Evolutionary conservation across 768 basidiomycete species (phyloP), one percentile per base, ranked within the genome.

Genomic region (Tubosaeta brunneosetosa): DNA sequence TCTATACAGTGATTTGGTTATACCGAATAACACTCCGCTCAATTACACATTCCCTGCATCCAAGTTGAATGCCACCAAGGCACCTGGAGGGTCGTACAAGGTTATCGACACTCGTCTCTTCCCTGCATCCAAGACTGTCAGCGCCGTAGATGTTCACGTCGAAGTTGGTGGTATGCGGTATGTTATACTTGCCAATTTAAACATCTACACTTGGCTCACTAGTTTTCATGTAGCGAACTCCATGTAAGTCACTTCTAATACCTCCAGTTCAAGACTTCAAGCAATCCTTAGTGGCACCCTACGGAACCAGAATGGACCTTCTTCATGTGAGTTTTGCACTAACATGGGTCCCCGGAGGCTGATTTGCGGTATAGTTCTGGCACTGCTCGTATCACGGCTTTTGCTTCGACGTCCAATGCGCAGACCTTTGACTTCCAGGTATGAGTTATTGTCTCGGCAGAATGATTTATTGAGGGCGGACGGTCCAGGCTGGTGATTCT

Each of bases 81-180:
- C 75, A 42, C 71, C 71, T 13, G 84, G 84, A 34, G 85, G 85
- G 8, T 70, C 76, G 3, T 74, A 81, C 55, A 85, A 85, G 64
- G 73, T 84, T 14, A 75, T 82, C 10, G 85, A 87, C 61, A 75
- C 77, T 0, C 66, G 66, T 25, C 74, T 75, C 3, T 86, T 87
- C 68, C 68, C 69, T 17, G 77, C 77, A 7, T 62, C 84, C 2
- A 69, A 75, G 33, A 81, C 77, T 1, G 76, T 85, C 34, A 75
- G 78, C 16, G 78, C 75, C 4, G 84, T 76, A 4, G 82, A 84
- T 52, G 79, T 85, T 2, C 73, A 69, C 3, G 75, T 86, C 27
- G 76, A 84, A 50, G 77, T 74, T 31, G 83, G 80, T n/a, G 84
- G 79, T 9, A 77, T 84, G 71, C 75, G 81, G 80, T 80, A 43